Base-by-base conservation (phyloP, 371 early-diverging fungal species). In the Saksenaea vasiformis region DNA sequence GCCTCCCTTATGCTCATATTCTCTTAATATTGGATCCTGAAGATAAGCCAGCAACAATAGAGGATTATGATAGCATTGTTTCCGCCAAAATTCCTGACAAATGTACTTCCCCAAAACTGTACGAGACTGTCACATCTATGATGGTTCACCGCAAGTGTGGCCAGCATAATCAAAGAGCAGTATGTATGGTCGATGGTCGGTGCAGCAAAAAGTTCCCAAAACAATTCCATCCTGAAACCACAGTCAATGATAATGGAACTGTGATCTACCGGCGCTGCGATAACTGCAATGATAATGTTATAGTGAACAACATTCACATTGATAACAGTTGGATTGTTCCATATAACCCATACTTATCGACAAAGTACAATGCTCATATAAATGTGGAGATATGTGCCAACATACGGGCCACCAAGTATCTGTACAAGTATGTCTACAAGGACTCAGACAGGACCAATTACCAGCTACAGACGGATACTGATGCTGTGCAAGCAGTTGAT, bases 111-210 rank as follows among this genome's bases (percentile, higher is more conserved):
- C 76, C 9, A 43, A 58, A 8, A 31, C n/a, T n/a, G n/a, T n/a
- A n/a, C n/a, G n/a, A n/a, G n/a, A n/a, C n/a, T n/a, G n/a, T n/a
- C n/a, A n/a, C 19, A 3, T 58, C 15, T 9, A 34, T 41, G 0
- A 76, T 79, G 74, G 43, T 79, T 10, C 75, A 76, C 66, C 69
- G 69, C 2, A 68, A 69, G 10, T 76, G 73, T 61, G 73, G 74
- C 5, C 26, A 0, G 0, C 11, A 31, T 8, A 51, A 63, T 19
- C 65, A 54, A 1, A 62, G 53, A 22, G 36, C 69, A 1, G 66
- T 65, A 2, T 79, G 74, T 60, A 72, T 76, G 71, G 55, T 39
- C 15, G 55, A 66, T 39, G 17, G 53, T n/a, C n/a, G n/a, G n/a
- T n/a, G n/a, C n/a, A n/a, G n/a, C n/a, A n/a, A n/a, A n/a, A n/a